Evolutionary conservation across 148 eudicot species (phyloP), one percentile per base, ranked within the genome.

Genomic region (Heliamphora exappendiculata): DNA sequence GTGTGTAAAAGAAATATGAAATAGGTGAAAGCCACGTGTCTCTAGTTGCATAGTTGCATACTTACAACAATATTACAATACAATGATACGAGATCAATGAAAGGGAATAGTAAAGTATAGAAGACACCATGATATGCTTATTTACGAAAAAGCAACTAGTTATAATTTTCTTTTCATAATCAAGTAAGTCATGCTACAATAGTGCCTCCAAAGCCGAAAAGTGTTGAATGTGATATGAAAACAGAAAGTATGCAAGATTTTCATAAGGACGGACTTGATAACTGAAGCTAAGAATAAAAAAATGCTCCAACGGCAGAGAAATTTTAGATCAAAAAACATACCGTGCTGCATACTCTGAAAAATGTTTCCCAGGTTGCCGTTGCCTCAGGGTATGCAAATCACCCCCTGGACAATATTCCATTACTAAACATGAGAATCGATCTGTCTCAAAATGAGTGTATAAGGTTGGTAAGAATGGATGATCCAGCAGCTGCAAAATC

Each of bases 391-490:
- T 88, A 50, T 93, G 98, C 78, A 93, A 83, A 84, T 93, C 98
- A 22, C 98, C 98, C 24, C 98, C 98, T 12, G 98, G 98, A 73
- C 98, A 93, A 77, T 93, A 93, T 77, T 93, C 98, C 98, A 90
- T 91, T 74, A 93, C 97, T 76, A 93, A 85, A 85, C 98, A 93
- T 24, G 93, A 82, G 66, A 93, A 93, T 65, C 97, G 87, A 50
- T 93, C 97, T 0, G 98, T 91, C 84, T 93, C 98, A 85, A 93
- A 93, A 86, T 93, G 94, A 54, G 98, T 88, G 75, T 89, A 89
- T 69, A 89, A 67, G 10, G 93, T 87, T 22, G 93, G 93, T 44
- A 89, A 79, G 78, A 89, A 83, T 5, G 86, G 86, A 77, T 83
- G 86, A 71, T 83, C 86, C 68, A 83, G 81, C 70, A 78, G 57